Evolutionary conservation across 2,329 filamentous ascomycete genomes (phyloP), one percentile per base, ranked within the genome.

Genomic region (Fusarium succisae): DNA sequence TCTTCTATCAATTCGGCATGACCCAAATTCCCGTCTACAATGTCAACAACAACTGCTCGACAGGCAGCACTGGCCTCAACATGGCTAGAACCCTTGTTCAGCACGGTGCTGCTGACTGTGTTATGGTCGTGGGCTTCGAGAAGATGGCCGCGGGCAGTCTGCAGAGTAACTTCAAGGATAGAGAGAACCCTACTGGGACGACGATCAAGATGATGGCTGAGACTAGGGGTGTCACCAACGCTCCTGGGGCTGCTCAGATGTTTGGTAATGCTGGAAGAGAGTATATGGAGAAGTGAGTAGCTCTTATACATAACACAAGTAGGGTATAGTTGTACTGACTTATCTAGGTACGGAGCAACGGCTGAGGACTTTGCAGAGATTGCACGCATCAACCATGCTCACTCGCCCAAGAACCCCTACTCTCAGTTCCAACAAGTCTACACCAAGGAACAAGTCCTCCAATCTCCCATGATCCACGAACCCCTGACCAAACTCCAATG

Each of bases 1-100:
- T 98, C 80, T 98, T 98, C 85, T 98, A 98, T 86, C 96, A 98
- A 85, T 98, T 98, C 83, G 96, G 96, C 86, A 95, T 98, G 92
- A 98, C 95, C 48, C 89, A 93, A 80, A 98, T 98, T 78, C 96
- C 96, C 79, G 94, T 98, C 81, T 95, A 97, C 88, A 98, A 98
- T 80, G 94, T 98, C 80, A 98, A 98, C 89, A 98, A 98, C 88
- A 98, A 98, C 87, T 98, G 96, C 88, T 94, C 94, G 8, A 98
- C 96, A 1, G 96, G 96, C n/a, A 95, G 92, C 9, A 98, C 96
- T 0, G 96, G 96, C 14, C 86, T 98, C 66, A 91, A 92, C 80
- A 92, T 98, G 89, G 96, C 89, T 5, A 88, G 95, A 39, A 94
- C 92, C 60, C 88, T 97, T 81, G 91, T 98, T 77, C 88, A 91